Evolutionary conservation across 2,329 filamentous ascomycete species (phyloP).

Genomic region (Diatrype stigma): DNA sequence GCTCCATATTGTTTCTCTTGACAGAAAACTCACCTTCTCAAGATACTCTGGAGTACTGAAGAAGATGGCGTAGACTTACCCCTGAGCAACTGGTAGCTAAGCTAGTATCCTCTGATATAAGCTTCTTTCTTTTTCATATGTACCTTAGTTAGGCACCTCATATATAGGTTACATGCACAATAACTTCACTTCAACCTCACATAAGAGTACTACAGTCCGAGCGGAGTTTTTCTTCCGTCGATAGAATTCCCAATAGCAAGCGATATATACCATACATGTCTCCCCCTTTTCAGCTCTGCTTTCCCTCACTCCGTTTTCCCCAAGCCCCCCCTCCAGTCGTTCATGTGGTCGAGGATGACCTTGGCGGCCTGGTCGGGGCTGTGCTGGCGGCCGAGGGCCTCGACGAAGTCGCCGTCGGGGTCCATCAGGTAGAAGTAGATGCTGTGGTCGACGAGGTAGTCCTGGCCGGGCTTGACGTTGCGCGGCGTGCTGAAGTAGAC

Average conservation of each 20-base stretch:
- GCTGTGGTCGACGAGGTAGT: slow-evolving; percentile 97
- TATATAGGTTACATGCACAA: background rate
- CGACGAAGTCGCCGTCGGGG: slow-evolving; percentile 95
- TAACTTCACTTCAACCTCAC: background rate
- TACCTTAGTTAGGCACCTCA: background rate
- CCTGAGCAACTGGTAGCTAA: no score
- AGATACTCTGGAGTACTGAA: no score
- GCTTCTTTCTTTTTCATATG: no score
- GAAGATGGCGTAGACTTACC: no score
- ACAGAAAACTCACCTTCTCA: no score
- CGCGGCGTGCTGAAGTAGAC: slow-evolving; percentile 95
- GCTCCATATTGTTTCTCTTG: no score
- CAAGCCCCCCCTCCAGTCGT: slow-evolving; percentile 45
- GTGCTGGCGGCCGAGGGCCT: slow-evolving; percentile 92
- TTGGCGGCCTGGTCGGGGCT: slow-evolving; percentile 80
- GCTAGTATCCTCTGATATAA: no score
- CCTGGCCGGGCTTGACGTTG: slow-evolving; percentile 85
- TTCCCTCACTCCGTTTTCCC: slow-evolving; percentile 7
- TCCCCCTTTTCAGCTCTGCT: background rate
- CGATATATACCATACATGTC: background rate
- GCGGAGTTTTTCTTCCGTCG: background rate
- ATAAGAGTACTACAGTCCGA: background rate
- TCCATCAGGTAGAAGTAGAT: slow-evolving; percentile 99
- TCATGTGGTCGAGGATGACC: slow-evolving; percentile 82
- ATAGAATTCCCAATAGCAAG: background rate